Conservation (phyloP, 2,329 filamentous ascomycete genomes). For the Phyllosticta capitalensis region DNA sequence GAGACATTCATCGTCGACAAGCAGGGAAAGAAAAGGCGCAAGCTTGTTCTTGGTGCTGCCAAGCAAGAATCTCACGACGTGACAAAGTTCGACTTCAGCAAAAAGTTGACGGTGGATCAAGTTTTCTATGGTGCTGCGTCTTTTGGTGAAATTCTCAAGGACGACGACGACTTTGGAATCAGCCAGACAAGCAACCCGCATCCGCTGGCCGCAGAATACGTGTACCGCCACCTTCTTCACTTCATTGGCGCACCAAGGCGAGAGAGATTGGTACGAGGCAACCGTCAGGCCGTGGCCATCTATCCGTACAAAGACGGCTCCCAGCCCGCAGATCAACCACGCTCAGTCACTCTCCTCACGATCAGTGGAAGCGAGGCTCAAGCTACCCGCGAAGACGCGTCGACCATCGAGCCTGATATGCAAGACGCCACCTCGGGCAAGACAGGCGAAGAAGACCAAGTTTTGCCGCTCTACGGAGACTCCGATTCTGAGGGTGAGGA, state of each 20-base stretch:
- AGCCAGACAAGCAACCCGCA: background rate
- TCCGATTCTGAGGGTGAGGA: conserved; percentile 34
- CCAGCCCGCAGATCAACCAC: conserved; percentile 11
- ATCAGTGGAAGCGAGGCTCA: conserved; percentile 12
- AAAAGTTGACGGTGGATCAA: conserved; percentile 19
- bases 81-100: background rate
- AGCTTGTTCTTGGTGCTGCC: background rate
- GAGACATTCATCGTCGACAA: background rate
- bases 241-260: conserved; percentile 16
- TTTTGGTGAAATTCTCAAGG: conserved; percentile 6
- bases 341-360: conserved; percentile 25
- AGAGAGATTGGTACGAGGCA: conserved; percentile 14
- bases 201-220: conserved; percentile 18
- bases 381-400: conserved; percentile 20
- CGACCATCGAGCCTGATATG: background rate
- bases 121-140: conserved; percentile 21
- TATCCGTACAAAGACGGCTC: conserved; percentile 21
- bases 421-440: background rate
- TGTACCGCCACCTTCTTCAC: conserved; percentile 19
- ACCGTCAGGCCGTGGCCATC: conserved; percentile 18
- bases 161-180: conserved; percentile 13
- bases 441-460: conserved; percentile 29
- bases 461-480: conserved; percentile 46
- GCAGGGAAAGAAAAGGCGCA: background rate
- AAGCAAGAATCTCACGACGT: background rate